phyloP scores from a whole-genome alignment of 257 asterid genomes.

The Dorcoceras hygrometricum region DNA sequence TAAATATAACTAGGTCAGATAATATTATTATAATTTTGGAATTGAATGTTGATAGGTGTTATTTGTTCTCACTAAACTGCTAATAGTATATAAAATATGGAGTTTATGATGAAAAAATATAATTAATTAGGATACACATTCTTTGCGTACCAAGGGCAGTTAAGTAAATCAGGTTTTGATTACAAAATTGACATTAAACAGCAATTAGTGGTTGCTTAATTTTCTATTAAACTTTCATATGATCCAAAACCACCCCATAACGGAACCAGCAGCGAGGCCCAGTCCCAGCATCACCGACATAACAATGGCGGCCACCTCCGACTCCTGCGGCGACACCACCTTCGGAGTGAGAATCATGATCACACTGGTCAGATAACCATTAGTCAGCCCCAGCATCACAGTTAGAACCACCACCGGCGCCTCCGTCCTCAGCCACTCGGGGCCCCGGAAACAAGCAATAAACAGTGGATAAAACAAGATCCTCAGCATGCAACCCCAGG shows the following conservation, averaged over 20 bases:
- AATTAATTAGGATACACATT: no score
- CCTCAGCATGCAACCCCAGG: constrained; percentile 65
- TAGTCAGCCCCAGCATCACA: constrained; percentile 51
- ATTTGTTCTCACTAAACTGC: no score
- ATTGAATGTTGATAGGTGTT: no score
- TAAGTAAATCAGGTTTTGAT: no score
- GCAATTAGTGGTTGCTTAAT: no score
- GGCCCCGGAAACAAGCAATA: constrained; percentile 64
- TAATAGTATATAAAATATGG: no score
- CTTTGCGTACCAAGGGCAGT: no score
- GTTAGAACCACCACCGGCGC: constrained; percentile 56
- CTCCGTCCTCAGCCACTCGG: constrained; percentile 70
- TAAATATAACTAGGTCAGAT: no score
- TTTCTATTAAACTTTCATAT: constrained; percentile 28
- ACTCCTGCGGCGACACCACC: constrained; percentile 46
- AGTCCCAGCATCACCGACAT: constrained; percentile 64
- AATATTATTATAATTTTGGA: no score
- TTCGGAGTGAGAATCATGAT: constrained; percentile 82
- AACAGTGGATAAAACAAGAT: constrained; percentile 63
- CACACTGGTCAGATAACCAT: constrained; percentile 78
- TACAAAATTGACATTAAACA: no score
- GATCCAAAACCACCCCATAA: constrained; percentile 78
- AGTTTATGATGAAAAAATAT: no score
- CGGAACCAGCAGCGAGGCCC: constrained; percentile 63
- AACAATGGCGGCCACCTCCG: constrained; percentile 70